Base-by-base conservation (phyloP, 2,329 filamentous ascomycete species). In the Aspergillus intermedius region DNA sequence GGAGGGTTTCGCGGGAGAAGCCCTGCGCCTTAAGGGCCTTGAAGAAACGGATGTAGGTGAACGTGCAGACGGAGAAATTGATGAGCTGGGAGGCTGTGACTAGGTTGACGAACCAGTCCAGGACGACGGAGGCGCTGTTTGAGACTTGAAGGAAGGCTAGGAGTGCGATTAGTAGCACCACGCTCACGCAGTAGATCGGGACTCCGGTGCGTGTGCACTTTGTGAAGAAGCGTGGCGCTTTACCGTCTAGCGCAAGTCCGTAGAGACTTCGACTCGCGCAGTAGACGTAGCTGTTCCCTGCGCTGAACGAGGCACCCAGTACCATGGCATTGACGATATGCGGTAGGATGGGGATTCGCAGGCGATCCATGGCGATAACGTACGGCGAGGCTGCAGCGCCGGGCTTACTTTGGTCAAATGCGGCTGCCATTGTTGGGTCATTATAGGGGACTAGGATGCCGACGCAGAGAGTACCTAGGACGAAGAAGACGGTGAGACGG, bases 141-240 rank as follows among this genome's bases (percentile, higher is more conserved):
- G 80, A 84, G 15, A 91, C 77, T 65, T 90, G 84, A 43, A 91
- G 71, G 67, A 90, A 93, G 2, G 83, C 80, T 9, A 94, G 71
- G 5, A 89, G 73, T 1, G 84, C 79, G 57, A 93, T 82, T 3
- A 79, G 64, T 42, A 89, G 76, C 0, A 87, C 84, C 23, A 83
- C 66, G 1, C 66, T 54, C 35, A 91, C 86, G 60, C 83, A 87
- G 67, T 86, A 88, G 53, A 89, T 77, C 0, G 88, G 88, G 0
- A 93, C 83, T 42, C 86, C 86, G 9, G 71, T 72, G 45, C 70
- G 77, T 1, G 79, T 86, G 64, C 82, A 87, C 25, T 68, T 78
- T 1, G 75, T 77, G 37, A 88, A 69, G 47, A 87, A 81, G 82
- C 9, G 84, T 76, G 77, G 85, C 0, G 84, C 84, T 60, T 86